A percentile compares a stretch with the other conserved stretches of the same genome.
Conservation (phyloP, 1,139 yeast genomes). For the Debaryomycetaceae sp. region DNA sequence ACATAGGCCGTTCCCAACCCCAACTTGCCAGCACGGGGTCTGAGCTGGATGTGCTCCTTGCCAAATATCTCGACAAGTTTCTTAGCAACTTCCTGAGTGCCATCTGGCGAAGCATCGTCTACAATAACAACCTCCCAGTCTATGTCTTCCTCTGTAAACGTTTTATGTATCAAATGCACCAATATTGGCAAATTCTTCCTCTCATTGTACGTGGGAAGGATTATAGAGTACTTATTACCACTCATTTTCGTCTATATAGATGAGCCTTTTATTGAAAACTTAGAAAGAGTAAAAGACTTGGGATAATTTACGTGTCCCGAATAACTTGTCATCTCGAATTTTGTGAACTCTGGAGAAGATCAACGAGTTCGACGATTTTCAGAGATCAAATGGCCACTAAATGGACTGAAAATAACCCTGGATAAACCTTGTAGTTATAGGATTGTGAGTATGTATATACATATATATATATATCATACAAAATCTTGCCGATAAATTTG, state of each 20-base stretch:
- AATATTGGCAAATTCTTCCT: conserved; percentile 68
- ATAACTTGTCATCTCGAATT: not conserved
- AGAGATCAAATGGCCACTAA: too few species aligned
- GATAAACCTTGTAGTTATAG: too few species aligned
- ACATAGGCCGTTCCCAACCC: conserved; percentile 84
- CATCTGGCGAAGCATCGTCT: conserved; percentile 82
- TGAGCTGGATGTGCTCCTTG: conserved; percentile 57
- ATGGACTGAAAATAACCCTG: too few species aligned
- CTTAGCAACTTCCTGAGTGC: conserved; percentile 72
- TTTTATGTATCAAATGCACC: conserved; percentile 66
- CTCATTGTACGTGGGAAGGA: conserved; percentile 79
- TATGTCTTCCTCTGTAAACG: conserved; percentile 57
- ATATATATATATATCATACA: not conserved
- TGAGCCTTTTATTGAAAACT: too few species aligned
- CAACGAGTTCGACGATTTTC: too few species aligned
- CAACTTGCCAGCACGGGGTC: conserved; percentile 75
- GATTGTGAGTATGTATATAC: too few species aligned
- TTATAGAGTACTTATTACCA: conserved; percentile 65
- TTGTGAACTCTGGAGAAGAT: not conserved
- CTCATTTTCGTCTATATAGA: conserved; percentile 8
- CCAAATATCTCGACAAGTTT: conserved; percentile 66
- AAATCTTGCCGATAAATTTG: not conserved
- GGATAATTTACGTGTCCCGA: conserved; percentile 4
- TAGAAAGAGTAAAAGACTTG: too few species aligned
- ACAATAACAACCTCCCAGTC: conserved; percentile 81